Conservation (phyloP, 352 stramenopile species). For the Phytophthora sansomeana region DNA sequence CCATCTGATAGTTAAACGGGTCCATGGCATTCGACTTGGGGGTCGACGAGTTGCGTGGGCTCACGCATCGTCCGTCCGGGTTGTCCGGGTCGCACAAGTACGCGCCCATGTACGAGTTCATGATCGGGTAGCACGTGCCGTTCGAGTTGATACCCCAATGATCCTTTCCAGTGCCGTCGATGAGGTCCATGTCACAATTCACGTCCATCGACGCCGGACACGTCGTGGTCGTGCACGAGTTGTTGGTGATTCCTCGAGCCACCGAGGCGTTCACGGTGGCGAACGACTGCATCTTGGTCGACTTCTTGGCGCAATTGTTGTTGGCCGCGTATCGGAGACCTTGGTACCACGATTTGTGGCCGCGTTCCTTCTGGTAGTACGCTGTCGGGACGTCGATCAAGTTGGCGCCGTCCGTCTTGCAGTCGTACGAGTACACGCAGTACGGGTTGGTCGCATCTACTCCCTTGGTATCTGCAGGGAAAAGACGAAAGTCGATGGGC, state of each 20-base stretch:
- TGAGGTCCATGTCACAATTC: conserved; percentile 50
- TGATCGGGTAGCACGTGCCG: conserved; percentile 57
- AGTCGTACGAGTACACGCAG: conserved; percentile 61
- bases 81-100: conserved; percentile 67
- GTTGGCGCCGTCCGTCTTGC: conserved; percentile 60
- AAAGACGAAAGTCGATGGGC: conserved; percentile 65
- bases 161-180: conserved; percentile 48
- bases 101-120: conserved; percentile 62
- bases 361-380: conserved; percentile 49
- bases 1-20: conserved; percentile 59
- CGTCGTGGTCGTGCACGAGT: conserved; percentile 45
- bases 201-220: conserved; percentile 64
- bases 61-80: conserved; percentile 34
- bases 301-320: conserved; percentile 52
- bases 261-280: conserved; percentile 51
- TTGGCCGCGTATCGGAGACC: conserved; percentile 71
- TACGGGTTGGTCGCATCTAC: conserved; percentile 32
- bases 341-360: conserved; percentile 70
- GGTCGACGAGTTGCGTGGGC: conserved; percentile 52
- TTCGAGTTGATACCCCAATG: conserved; percentile 68
- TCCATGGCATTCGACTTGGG: conserved; percentile 58
- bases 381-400: conserved; percentile 51
- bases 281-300: conserved; percentile 48
- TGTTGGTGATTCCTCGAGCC: conserved; percentile 49
- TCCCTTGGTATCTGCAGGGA: conserved; percentile 45